Conservation (phyloP, 805 yeast genomes). For the Ogataea methylovora region DNA sequence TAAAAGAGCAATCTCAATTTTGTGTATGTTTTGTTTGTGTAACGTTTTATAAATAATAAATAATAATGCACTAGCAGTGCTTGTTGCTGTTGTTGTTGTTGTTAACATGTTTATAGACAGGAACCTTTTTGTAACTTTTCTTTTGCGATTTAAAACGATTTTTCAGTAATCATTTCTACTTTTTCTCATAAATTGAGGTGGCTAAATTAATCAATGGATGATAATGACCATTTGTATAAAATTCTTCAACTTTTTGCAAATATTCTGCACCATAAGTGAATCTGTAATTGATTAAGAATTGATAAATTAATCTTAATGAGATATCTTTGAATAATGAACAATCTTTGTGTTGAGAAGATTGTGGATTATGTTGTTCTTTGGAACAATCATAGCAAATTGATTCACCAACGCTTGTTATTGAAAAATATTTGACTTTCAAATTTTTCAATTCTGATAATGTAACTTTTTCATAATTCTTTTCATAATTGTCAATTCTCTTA, state of each 20-base stretch:
- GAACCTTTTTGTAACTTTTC: no score
- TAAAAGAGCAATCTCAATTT: no score
- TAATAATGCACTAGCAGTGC: no score
- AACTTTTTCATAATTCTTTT: constrained; percentile 29
- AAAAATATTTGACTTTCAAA: constrained; percentile 21
- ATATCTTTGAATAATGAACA: constrained; percentile 11
- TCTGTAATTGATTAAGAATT: constrained; percentile 28
- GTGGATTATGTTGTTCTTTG: constrained; percentile 12
- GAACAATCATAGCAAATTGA: constrained; percentile 26
- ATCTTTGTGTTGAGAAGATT: constrained; percentile 13
- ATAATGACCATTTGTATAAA: constrained; percentile 21
- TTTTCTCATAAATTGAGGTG: no score
- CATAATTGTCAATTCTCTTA: constrained; percentile 46
- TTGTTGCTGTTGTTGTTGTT: no score
- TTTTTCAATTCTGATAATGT: constrained; percentile 24
- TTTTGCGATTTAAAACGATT: no score
- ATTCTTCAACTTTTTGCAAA: constrained; percentile 21
- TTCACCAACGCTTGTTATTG: constrained; percentile 28
- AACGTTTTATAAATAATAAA: no score
- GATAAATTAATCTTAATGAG: constrained; percentile 20
- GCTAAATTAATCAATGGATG: constrained; percentile 17
- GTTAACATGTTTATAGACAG: no score
- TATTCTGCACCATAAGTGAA: constrained; percentile 23
- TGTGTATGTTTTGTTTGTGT: no score
- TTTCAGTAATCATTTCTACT: no score